Evolutionary conservation across 2,329 filamentous ascomycete species (phyloP), one percentile per base, ranked within the genome.

Genomic region (Fusarium sp.): DNA sequence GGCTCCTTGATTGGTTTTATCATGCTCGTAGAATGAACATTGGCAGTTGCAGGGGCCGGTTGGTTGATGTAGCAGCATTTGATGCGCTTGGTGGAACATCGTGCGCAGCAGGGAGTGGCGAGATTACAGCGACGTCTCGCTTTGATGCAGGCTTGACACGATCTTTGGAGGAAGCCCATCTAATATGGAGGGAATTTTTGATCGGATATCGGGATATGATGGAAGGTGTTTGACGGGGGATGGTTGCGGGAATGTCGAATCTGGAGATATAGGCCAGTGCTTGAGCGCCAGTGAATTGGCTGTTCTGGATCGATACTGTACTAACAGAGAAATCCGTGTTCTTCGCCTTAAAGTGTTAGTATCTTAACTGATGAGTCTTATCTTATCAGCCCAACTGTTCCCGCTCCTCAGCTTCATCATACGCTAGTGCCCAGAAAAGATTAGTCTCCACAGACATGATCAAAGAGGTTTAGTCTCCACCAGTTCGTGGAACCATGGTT

Each of bases 401-500:
- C 41, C 13, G 5, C 41, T 18, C 24, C 20, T 18, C 1, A 25
- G 11, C 2, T 13, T 25, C 11, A 38, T 15, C 0, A 0, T 1
- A 18, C 11, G 20, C 5, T 8, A 15, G 4, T 6, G 15, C 25
- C 6, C 2, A 20, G 27, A 58, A 1, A 11, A 22, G 60, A 29
- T 10, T 65, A 65, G 45, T 20, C 27, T 58, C 55, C 55, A n/a
- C 34, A 0, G 6, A 2, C 34, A 1, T 0, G 34, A 7, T 7
- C 0, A 5, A 65, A 65, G 2, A 10, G 52, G 62, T 2, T 65
- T 65, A 65, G 52, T 51, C 62, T 52, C 62, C 60, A 65, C 62
- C 22, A 11, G 2, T 15, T 18, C 8, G 15, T 3, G 1, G 3
- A n/a, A 3, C 13, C 27, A 29, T 11, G 10, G 3, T 29, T 10